Percentiles rank a stretch among this genome's conserved stretches.
Evolutionary conservation across 306 rosid genomes (phyloP).

Genomic region (Sicyos baderoa): DNA sequence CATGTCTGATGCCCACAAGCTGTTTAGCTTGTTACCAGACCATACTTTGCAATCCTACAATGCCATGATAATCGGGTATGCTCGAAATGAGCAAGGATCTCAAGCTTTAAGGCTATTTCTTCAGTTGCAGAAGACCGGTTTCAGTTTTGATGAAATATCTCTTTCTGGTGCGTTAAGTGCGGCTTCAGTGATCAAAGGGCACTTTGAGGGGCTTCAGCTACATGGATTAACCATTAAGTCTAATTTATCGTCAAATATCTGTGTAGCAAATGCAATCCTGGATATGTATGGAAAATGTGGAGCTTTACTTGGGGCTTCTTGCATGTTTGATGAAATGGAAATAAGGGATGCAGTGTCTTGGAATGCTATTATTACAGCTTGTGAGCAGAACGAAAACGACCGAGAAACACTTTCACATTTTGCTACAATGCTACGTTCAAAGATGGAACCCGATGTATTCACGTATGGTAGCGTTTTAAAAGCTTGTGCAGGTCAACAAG

Average conservation of each 20-base stretch:
- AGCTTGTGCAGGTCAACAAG: slow-evolving; percentile 64
- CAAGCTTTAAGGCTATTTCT: slow-evolving; percentile 52
- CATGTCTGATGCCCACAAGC: slow-evolving; percentile 50
- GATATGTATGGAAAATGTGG: slow-evolving; percentile 88
- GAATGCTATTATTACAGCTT: slow-evolving; percentile 79
- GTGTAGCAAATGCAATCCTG: slow-evolving; percentile 71
- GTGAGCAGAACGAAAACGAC: slow-evolving; percentile 55
- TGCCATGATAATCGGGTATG: slow-evolving; percentile 65
- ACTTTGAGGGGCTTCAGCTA: slow-evolving; percentile 50
- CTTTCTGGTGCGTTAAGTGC: slow-evolving; percentile 68
- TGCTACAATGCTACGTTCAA: slow-evolving; percentile 58
- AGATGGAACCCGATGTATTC: slow-evolving; percentile 75
- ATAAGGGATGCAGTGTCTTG: slow-evolving; percentile 75
- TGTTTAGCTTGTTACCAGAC: slow-evolving; percentile 43
- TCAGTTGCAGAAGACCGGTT: slow-evolving; percentile 42
- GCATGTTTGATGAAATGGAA: slow-evolving; percentile 57
- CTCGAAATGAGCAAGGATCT: slow-evolving; percentile 42
- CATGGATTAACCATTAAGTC: slow-evolving; percentile 63
- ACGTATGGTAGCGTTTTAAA: slow-evolving; percentile 73
- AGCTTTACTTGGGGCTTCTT: slow-evolving; percentile 46
- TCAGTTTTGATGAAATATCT: slow-evolving; percentile 52
- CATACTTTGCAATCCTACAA: slow-evolving; percentile 61
- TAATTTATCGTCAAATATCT: slow-evolving; percentile 41
- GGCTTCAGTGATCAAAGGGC: slow-evolving; percentile 50
- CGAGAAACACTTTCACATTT: slow-evolving; percentile 47